Evolutionary conservation across 1,284 basidiomycete genomes (phyloP).

Genomic region (Peniophora sp.): DNA sequence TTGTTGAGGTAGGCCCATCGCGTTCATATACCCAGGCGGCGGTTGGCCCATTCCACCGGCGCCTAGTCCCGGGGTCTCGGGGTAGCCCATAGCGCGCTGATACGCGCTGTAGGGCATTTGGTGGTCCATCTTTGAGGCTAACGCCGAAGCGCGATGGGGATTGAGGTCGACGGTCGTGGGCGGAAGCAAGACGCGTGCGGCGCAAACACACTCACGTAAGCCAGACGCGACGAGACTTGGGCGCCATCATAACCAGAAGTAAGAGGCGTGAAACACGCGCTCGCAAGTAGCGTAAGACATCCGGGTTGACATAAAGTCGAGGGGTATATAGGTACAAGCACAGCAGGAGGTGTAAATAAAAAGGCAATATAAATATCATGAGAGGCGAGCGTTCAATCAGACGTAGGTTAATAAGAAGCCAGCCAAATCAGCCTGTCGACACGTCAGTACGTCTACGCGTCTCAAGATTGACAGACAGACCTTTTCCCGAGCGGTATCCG

Average conservation of each 20-base stretch:
- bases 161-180: neutral
- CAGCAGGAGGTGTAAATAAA: too few species aligned
- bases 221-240: neutral
- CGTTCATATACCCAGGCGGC: constrained; percentile 26
- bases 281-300: neutral
- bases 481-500: constrained; percentile 65
- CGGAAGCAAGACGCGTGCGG: neutral
- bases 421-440: constrained; percentile 4
- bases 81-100: constrained; percentile 24
- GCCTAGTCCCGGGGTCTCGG: constrained; percentile 43
- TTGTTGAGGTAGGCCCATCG: constrained; percentile 15
- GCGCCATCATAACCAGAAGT: neutral
- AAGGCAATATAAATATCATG: too few species aligned
- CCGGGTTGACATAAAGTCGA: neutral
- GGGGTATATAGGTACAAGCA: neutral
- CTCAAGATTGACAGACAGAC: constrained; percentile 20
- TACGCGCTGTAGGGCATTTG: constrained; percentile 11
- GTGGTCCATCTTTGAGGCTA: constrained; percentile 6
- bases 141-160: neutral
- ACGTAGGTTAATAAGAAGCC: constrained; percentile 9
- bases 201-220: neutral
- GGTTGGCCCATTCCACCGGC: constrained; percentile 41
- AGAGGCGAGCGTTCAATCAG: neutral
- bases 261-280: neutral
- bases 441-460: neutral